phyloP scores from a whole-genome alignment of 768 basidiomycete genomes.

The Agaricus bisporus region DNA sequence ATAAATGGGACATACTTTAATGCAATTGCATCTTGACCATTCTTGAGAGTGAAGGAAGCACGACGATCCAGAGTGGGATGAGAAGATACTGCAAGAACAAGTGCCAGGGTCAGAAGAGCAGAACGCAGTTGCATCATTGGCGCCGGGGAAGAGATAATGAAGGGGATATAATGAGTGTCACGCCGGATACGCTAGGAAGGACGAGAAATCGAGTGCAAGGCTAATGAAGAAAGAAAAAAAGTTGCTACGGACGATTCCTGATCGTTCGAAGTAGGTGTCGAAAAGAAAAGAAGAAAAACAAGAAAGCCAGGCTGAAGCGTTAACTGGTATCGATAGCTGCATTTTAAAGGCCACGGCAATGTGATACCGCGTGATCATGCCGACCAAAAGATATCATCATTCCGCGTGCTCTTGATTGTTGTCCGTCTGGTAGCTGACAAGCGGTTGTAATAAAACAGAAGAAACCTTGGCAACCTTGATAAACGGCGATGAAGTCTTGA shows the following conservation, averaged over 20 bases:
- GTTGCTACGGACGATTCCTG: conserved; percentile 17
- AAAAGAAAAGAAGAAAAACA: conserved; percentile 11
- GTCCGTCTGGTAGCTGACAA: too few species aligned
- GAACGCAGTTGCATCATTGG: conserved; percentile 29
- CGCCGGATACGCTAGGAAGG: conserved; percentile 13
- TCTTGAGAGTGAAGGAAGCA: conserved; percentile 28
- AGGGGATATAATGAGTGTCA: background rate
- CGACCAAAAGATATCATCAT: background rate
- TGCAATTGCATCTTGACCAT: conserved; percentile 35
- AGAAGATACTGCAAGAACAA: conserved; percentile 26
- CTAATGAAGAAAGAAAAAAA: conserved; percentile 7
- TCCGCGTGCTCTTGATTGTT: background rate
- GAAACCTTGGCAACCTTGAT: background rate
- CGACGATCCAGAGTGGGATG: conserved; percentile 22
- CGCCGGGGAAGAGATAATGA: background rate
- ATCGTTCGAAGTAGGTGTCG: conserved; percentile 15
- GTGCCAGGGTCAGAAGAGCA: conserved; percentile 28
- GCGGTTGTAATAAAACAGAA: background rate
- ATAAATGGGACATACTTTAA: conserved; percentile 27
- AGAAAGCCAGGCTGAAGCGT: conserved; percentile 4
- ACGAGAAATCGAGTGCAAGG: conserved; percentile 11
- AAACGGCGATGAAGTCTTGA: too few species aligned
- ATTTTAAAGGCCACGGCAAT: conserved; percentile 33
- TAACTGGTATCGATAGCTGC: conserved; percentile 15
- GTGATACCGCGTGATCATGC: background rate